Base-by-base conservation (phyloP, 208 protist genomes). In the Leptomonas pyrrhocoris region DNA sequence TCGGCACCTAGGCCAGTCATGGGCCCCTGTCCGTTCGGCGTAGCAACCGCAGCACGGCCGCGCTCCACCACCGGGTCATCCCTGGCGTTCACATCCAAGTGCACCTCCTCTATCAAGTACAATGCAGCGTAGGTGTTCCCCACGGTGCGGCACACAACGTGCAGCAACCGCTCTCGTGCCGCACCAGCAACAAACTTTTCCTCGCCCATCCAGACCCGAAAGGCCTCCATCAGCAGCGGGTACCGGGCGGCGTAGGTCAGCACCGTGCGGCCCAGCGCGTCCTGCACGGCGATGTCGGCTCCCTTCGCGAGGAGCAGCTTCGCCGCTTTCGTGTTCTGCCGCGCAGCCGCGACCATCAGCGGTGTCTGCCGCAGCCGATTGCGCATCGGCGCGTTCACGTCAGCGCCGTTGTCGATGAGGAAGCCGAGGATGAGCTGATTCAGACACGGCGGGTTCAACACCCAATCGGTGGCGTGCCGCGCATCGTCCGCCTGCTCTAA, bases 371-470 rank as follows among this genome's bases (percentile, higher is more conserved):
- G 82, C 9, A 63, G 58, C 15, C 42, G 46, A 28, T 49, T 45
- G 1, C 28, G 62, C 71, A 77, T 77, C 27, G 71, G 48, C 23
- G 73, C 74, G 66, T 96, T 83, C n/a, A 92, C 67, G 57, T 91
- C 74, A 13, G 83, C 85, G 6, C 84, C 87, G 66, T 91, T 89
- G 66, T 96, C 86, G 25, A 96, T 64, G 1, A 96, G 77, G 51
- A 96, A 92, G 2, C 53, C 55, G 15, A 94, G 67, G n/a, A 94
- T 85, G 6, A 82, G 56, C 23, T 70, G 61, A 43, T 95, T 92
- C 0, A 54, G 58, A 50, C 82, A 89, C 4, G 62, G 68, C 9
- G 57, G 31, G 58, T 69, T 38, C 23, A 87, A 49, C n/a, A 68
- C 23, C 28, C 56, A 3, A 16, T 53, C 46, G 4, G 60, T 55